A percentile compares a stretch with the other conserved stretches of the same genome.
phyloP scores from a whole-genome alignment of 805 yeast species.

The Zygoascus bituminiphila region DNA sequence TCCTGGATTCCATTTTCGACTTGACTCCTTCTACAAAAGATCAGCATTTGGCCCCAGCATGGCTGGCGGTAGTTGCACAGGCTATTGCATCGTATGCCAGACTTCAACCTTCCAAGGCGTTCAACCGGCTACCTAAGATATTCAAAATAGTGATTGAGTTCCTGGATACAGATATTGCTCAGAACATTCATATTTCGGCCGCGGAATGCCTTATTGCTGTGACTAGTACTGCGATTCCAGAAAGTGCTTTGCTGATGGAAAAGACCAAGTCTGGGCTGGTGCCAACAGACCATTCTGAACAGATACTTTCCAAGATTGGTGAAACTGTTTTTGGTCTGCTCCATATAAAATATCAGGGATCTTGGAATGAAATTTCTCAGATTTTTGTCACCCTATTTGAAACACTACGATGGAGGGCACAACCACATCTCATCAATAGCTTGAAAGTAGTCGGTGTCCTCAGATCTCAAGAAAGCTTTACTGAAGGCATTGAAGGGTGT shows the following conservation, averaged over 20 bases:
- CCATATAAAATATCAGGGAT: slow-evolving; percentile 64
- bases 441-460: slow-evolving; percentile 73
- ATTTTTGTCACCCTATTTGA: slow-evolving; percentile 54
- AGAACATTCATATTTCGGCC: slow-evolving; percentile 60
- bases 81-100: slow-evolving; percentile 52
- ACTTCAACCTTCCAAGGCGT: slow-evolving; percentile 44
- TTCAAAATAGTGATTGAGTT: slow-evolving; percentile 53
- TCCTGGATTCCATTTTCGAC: slow-evolving; percentile 64
- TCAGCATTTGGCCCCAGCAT: slow-evolving; percentile 79
- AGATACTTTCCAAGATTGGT: slow-evolving; percentile 40
- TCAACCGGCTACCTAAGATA: slow-evolving; percentile 49
- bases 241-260: slow-evolving; percentile 39
- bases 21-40: slow-evolving; percentile 78
- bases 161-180: slow-evolving; percentile 55
- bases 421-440: slow-evolving; percentile 61
- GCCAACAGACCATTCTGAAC: slow-evolving; percentile 39
- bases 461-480: slow-evolving; percentile 71
- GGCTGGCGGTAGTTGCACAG: slow-evolving; percentile 92
- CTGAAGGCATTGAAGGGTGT: slow-evolving; percentile 58
- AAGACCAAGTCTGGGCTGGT: slow-evolving; percentile 37
- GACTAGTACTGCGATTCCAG: slow-evolving; percentile 58
- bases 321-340: slow-evolving; percentile 52
- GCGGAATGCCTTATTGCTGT: slow-evolving; percentile 82
- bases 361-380: slow-evolving; percentile 67
- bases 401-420: slow-evolving; percentile 54